These are phyloP conservation scores for Thalia dealbata DNA, from an alignment of 176 grass and related monocot genomes.

Conservation along the genomic window DNA sequence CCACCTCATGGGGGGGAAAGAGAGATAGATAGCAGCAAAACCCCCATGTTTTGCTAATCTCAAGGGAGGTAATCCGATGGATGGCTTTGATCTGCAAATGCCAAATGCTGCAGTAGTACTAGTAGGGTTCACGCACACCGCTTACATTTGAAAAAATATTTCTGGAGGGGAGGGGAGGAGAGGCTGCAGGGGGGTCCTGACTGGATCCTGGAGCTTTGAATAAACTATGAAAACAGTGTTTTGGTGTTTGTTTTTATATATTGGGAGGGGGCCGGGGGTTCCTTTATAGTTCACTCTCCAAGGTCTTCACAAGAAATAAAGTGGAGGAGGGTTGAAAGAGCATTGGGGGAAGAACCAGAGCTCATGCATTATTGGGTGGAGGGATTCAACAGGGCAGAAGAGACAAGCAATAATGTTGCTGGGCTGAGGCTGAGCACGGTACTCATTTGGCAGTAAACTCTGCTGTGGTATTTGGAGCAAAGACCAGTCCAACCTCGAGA, in stretches of 20 bases:
- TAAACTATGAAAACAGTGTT: constrained; percentile 16
- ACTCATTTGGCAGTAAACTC: constrained; percentile 10
- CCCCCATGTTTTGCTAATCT: no score
- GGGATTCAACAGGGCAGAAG: constrained; percentile 30
- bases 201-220: constrained; percentile 13
- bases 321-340: not conserved
- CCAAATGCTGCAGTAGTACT: no score
- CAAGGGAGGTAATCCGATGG: no score
- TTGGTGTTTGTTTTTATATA: no score
- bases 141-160: no score
- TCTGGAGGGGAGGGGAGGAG: not conserved
- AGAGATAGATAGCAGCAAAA: no score
- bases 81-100: no score
- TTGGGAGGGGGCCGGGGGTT: no score
- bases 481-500: constrained; percentile 31
- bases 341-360: constrained; percentile 27
- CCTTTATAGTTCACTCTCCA: not conserved
- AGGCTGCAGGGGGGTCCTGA: not conserved
- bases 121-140: no score
- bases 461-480: constrained; percentile 34
- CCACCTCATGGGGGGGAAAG: no score
- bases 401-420: constrained; percentile 47
- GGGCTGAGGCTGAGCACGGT: constrained; percentile 11
- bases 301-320: not conserved
- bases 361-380: constrained; percentile 6